Evolutionary conservation across 805 yeast genomes (phyloP), one percentile per base, ranked within the genome.

Genomic region (Hyphopichia homilentoma): DNA sequence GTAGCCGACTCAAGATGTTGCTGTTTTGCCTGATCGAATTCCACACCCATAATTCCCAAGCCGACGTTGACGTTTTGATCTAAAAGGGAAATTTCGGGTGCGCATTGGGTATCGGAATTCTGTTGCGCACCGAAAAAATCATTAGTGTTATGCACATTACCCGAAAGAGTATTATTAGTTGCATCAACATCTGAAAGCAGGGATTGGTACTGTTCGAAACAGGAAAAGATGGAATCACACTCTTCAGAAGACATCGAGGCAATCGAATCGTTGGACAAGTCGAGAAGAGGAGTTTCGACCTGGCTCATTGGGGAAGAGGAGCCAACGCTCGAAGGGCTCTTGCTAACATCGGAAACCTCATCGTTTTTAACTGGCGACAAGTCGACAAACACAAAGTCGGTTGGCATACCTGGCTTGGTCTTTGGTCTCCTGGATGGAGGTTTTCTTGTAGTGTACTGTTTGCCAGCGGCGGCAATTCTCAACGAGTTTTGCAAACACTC

Each of bases 311-410:
- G n/a, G 9, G 40, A 30, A 21, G 21, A 30, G 20, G 21, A 23
- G 8, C 6, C 17, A 12, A 21, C 18, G 28, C 6, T 29, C 6
- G 19, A 14, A 26, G 30, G 21, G 11, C 39, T 31, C 24, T 25
- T 21, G 29, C 18, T 27, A 15, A 34, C 19, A 13, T 39, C 30
- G 20, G 38, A 27, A 21, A 32, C 38, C 17, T 34, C 21, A 1
- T 34, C 35, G 8, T 34, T 39, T 39, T 60, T 59, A 17, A 65
- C 57, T 14, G 71, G 72, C 13, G 69, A 61, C 41, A 66, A 61
- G 43, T 66, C 70, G 26, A 66, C 72, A 41, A 66, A 66, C 13
- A 66, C 69, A 39, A 65, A 66, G 41, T 64, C 70, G 47, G 61
- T 65, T 30, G 68, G 69, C 56, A 55, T 59, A 3, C 72, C 72